These are phyloP conservation scores for Skeletonema costatum DNA, from an alignment of 108 stramenopile species.

Conservation along the genomic window DNA sequence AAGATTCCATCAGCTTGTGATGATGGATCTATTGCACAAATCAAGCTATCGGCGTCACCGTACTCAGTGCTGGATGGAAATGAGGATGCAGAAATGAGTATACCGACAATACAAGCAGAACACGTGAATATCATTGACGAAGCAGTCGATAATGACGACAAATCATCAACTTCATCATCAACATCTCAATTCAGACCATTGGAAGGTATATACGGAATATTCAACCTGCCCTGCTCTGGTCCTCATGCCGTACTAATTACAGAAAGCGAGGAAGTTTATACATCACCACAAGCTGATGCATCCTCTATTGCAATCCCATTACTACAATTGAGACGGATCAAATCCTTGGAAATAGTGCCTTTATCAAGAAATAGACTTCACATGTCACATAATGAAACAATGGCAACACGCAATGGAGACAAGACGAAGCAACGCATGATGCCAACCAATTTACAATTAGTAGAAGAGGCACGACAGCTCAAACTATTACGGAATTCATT, in stretches of 20 bases:
- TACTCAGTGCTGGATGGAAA: background rate
- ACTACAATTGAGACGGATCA: constrained; percentile 61
- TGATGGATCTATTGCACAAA: no score
- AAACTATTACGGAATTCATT: constrained; percentile 70
- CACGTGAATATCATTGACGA: background rate
- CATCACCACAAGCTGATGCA: constrained; percentile 28
- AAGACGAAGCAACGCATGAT: background rate
- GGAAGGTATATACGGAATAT: constrained; percentile 85
- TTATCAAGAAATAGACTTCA: constrained; percentile 27
- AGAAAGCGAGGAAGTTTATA: constrained; percentile 58
- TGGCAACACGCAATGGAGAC: constrained; percentile 7
- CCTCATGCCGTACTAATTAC: constrained; percentile 65
- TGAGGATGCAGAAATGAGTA: background rate
- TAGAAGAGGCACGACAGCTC: constrained; percentile 74
- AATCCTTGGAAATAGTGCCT: constrained; percentile 64
- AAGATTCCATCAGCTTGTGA: constrained; percentile 1
- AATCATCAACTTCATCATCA: constrained; percentile 3
- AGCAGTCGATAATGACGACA: background rate
- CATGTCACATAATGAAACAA: constrained; percentile 1
- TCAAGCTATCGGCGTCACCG: no score
- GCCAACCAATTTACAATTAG: constrained; percentile 1
- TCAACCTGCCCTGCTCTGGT: constrained; percentile 67
- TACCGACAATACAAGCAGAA: background rate
- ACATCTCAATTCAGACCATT: constrained; percentile 44
- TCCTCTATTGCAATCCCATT: constrained; percentile 19